Evolutionary conservation across 441 rosid genomes (phyloP).

Genomic region (Lepidium campestre): DNA sequence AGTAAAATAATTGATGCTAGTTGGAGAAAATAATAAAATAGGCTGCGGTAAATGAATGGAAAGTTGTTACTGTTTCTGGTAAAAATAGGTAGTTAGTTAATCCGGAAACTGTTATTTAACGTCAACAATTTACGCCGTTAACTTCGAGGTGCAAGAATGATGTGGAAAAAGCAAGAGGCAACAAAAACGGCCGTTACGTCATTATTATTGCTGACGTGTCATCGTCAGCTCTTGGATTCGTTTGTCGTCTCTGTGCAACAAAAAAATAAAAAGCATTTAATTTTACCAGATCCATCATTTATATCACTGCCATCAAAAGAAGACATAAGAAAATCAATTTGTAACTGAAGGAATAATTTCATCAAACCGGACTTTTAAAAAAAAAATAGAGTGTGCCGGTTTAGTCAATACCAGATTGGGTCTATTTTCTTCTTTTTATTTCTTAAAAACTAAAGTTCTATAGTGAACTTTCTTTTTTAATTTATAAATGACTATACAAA

Average conservation of each 20-base stretch:
- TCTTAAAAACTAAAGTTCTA: too few relatives aligned
- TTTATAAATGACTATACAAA: too few relatives aligned
- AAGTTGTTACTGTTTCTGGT: neutral
- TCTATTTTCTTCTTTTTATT: neutral
- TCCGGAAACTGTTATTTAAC: conserved; percentile 1
- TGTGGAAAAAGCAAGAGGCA: neutral
- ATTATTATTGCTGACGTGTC: conserved; percentile 23
- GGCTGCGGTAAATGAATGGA: neutral
- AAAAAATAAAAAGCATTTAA: conserved; percentile 9
- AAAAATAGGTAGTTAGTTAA: neutral
- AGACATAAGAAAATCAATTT: neutral
- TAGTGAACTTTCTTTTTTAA: too few relatives aligned
- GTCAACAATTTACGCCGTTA: conserved; percentile 27
- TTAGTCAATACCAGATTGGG: neutral
- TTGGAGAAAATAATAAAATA: neutral
- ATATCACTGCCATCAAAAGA: conserved; percentile 10
- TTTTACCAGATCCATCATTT: conserved; percentile 26
- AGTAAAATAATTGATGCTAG: neutral
- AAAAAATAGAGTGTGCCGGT: neutral
- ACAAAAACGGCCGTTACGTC: conserved; percentile 31
- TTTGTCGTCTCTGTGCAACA: conserved; percentile 8
- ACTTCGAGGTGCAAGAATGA: conserved; percentile 20
- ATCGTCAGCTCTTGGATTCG: conserved; percentile 24
- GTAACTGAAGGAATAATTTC: neutral
- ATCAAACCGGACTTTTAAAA: neutral